Evolutionary conservation across 768 basidiomycete genomes (phyloP).

Genomic region (Hygrophoropsis aurantiaca): DNA sequence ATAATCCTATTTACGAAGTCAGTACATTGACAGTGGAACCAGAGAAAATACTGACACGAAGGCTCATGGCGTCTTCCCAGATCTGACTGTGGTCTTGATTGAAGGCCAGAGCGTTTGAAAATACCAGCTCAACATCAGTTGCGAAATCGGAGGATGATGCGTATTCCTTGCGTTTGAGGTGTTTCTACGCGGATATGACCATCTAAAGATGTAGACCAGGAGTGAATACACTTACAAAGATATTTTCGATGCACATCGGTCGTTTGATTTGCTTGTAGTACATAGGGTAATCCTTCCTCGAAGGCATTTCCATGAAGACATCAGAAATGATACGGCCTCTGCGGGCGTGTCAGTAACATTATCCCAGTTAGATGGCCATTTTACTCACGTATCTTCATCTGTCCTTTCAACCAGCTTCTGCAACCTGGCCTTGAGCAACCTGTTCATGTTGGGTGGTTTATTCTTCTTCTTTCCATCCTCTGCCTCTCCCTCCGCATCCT

Average conservation of each 20-base stretch:
- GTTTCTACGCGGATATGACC: conserved; percentile 63
- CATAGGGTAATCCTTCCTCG: conserved; percentile 71
- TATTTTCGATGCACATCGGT: conserved; percentile 75
- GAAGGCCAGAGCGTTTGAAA: conserved; percentile 84
- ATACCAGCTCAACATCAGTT: conserved; percentile 86
- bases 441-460: conserved; percentile 63
- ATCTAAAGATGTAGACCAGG: background rate
- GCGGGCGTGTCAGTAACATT: conserved; percentile 1
- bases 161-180: conserved; percentile 81
- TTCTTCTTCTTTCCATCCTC: conserved; percentile 46
- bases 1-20: conserved; percentile 49
- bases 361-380: background rate
- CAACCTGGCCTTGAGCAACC: conserved; percentile 65
- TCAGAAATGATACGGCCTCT: conserved; percentile 69
- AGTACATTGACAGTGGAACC: conserved; percentile 6
- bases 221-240: conserved; percentile 56
- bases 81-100: conserved; percentile 84
- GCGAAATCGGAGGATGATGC: conserved; percentile 66
- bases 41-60: conserved; percentile 50
- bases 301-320: conserved; percentile 85
- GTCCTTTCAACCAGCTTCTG: conserved; percentile 74
- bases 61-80: conserved; percentile 72
- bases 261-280: conserved; percentile 81
- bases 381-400: conserved; percentile 60
- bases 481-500: conserved; percentile 42